phyloP scores from a whole-genome alignment of 192 early-diverging fungal species.

The Rhizophagus clarus region DNA sequence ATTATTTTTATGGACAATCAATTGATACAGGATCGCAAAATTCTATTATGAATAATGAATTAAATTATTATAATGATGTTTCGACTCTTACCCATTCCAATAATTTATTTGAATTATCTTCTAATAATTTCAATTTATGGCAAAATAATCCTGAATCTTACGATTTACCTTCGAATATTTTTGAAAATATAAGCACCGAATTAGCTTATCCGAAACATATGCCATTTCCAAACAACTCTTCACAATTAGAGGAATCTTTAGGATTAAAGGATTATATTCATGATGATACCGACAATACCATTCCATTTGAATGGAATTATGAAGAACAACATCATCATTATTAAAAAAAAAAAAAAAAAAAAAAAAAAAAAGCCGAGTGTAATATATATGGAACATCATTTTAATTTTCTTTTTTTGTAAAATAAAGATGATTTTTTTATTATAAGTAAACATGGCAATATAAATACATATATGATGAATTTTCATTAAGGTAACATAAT shows the following conservation, averaged over 20 bases:
- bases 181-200: not conserved
- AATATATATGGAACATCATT: too few species aligned
- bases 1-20: not conserved
- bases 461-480: too few species aligned
- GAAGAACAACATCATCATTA: too few species aligned
- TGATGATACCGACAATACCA: too few species aligned
- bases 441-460: too few species aligned
- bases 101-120: not conserved
- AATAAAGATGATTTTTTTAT: too few species aligned
- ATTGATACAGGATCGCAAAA: not conserved
- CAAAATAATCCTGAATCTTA: not conserved
- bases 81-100: not conserved
- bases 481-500: too few species aligned
- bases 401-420: too few species aligned
- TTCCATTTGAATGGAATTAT: too few species aligned
- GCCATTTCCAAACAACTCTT: not conserved
- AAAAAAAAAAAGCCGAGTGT: too few species aligned
- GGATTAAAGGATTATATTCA: not conserved
- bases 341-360: too few species aligned
- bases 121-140: not conserved
- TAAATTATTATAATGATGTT: not conserved
- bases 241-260: not conserved
- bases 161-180: not conserved
- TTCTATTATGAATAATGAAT: not conserved
- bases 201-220: not conserved